Base-by-base conservation (phyloP, 1,139 yeast species). In the Sporopachydermia cereana region DNA sequence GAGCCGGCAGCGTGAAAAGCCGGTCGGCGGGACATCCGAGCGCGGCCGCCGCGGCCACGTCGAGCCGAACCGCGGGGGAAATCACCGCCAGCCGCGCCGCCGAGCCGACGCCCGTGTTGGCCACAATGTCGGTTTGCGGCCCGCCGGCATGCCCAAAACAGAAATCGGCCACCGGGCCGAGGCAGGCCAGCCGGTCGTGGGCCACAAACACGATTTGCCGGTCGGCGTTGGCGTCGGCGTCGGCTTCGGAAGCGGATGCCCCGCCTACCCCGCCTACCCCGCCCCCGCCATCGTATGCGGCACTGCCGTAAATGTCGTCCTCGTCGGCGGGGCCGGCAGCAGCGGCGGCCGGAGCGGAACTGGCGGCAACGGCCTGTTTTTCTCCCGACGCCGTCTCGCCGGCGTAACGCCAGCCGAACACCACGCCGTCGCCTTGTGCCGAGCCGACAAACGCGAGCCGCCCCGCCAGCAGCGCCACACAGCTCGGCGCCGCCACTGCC, bases 41-140 rank as follows among this genome's bases (percentile, higher is more conserved):
- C 84, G 91, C 82, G 59, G 86, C 74, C 53, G 84, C 76, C 48
- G 83, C 79, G 30, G 84, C 77, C 52, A 84, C 80, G 2, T 83
- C 77, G 49, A 89, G 88, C 44, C 79, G 78, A 42, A 89, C 67
- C 0, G 93, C 78, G 3, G 85, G 75, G 45, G 77, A 76, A 36
- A 86, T 77, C 5, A 83, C 69, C 31, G 82, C 76, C 34, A 89
- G 54, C 41, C 74, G 70, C 5, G 82, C 74, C 17, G 74, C 69
- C 1, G 59, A 54, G 18, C 74, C 79, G 16, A 77, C 68, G 0
- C 96, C 96, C 0, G 84, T 72, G 3, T 86, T 74, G 0, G 83
- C 77, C 3, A 85, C 74, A 3, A 88, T 71, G 2, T 86, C 81
- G 48, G 61, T 69, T 50, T 78, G 80, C 1, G 94, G 93, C 55